These are phyloP conservation scores for Xylaria hypoxylon DNA, from an alignment of 2,329 filamentous ascomycete genomes.

Conservation along the genomic window DNA sequence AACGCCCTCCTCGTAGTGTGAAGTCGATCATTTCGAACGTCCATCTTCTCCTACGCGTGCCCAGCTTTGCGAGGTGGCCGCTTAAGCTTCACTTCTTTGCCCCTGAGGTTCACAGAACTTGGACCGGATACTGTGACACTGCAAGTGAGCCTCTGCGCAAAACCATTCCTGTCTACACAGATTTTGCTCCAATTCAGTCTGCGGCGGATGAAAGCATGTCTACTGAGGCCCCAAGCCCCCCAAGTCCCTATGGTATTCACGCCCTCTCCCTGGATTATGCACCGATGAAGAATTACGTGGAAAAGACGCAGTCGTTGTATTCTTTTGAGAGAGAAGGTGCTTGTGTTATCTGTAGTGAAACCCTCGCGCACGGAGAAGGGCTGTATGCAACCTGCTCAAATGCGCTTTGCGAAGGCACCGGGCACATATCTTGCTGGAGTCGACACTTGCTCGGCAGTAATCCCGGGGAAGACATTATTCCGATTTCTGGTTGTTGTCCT, in stretches of 20 bases:
- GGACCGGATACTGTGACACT: slow-evolving; percentile 69
- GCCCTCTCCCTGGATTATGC: slow-evolving; percentile 67
- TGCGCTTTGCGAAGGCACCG: slow-evolving; percentile 64
- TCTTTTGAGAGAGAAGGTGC: slow-evolving; percentile 66
- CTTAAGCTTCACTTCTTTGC: slow-evolving; percentile 83
- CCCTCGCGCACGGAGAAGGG: slow-evolving; percentile 60
- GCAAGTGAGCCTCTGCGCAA: slow-evolving; percentile 60
- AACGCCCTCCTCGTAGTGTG: slow-evolving; percentile 69
- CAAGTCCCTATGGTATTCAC: slow-evolving; percentile 61
- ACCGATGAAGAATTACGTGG: slow-evolving; percentile 64
- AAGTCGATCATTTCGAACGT: slow-evolving; percentile 80
- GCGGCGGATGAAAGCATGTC: slow-evolving; percentile 1
- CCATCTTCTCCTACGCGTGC: slow-evolving; percentile 80
- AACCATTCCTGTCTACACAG: slow-evolving; percentile 66
- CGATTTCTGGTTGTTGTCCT: slow-evolving; percentile 77
- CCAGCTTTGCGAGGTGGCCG: slow-evolving; percentile 86
- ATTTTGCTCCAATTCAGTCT: slow-evolving; percentile 58
- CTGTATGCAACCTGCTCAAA: slow-evolving; percentile 69
- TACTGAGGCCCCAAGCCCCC: slow-evolving; percentile 15
- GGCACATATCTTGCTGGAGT: slow-evolving; percentile 71
- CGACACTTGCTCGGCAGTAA: slow-evolving; percentile 59
- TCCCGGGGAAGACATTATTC: slow-evolving; percentile 65
- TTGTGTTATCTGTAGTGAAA: slow-evolving; percentile 65
- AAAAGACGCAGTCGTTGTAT: slow-evolving; percentile 66
- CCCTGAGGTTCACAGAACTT: slow-evolving; percentile 74